A percentile compares a stretch with the other conserved stretches of the same genome.
Conservation (phyloP, 2,329 filamentous ascomycete genomes). For the Ophiostoma populinum region DNA sequence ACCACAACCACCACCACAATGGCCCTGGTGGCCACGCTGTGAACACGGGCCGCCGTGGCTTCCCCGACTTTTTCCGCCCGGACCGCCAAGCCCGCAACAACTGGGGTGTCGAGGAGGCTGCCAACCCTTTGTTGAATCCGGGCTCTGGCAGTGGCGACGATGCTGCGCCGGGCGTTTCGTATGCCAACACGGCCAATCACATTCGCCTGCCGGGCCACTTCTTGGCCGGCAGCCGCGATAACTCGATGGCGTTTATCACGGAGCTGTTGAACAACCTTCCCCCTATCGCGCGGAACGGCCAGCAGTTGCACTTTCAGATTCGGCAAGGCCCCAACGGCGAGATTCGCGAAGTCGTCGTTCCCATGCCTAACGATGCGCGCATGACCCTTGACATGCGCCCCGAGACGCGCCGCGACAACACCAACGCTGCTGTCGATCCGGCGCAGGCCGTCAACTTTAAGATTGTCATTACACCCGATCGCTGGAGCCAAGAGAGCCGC, state of each 20-base stretch:
- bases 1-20: conserved; percentile 26
- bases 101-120: conserved; percentile 49
- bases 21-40: conserved; percentile 23
- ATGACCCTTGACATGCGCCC: neutral
- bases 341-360: conserved; percentile 33
- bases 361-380: conserved; percentile 13
- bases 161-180: conserved; percentile 32
- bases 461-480: conserved; percentile 50
- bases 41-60: conserved; percentile 13
- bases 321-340: conserved; percentile 30
- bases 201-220: too few species aligned
- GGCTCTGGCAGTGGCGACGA: too few species aligned
- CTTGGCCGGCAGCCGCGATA: conserved; percentile 30
- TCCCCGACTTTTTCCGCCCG: conserved; percentile 31
- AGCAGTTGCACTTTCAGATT: conserved; percentile 43
- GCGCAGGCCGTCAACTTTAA: conserved; percentile 62
- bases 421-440: conserved; percentile 35
- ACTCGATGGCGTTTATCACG: conserved; percentile 27
- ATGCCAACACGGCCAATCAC: too few species aligned
- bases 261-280: conserved; percentile 36
- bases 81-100: conserved; percentile 37
- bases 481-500: conserved; percentile 81
- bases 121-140: conserved; percentile 79
- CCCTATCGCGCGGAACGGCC: conserved; percentile 20
- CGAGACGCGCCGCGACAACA: conserved; percentile 33